Evolutionary conservation across 2,329 filamentous ascomycete genomes (phyloP).

Genomic region (Neurospora sp.): DNA sequence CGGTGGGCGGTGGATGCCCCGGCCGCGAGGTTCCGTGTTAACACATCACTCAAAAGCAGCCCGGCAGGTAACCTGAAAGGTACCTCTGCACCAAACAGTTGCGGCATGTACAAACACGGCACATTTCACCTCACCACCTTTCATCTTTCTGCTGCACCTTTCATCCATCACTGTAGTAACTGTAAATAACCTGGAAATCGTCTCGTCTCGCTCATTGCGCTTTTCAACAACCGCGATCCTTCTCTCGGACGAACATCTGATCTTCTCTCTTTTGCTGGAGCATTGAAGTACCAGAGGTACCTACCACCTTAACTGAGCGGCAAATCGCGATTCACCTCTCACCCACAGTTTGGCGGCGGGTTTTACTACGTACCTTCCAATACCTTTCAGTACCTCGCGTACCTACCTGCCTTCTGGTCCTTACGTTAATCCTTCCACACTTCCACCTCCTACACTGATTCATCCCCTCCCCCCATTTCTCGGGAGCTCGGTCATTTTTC

Average conservation of each 20-base stretch:
- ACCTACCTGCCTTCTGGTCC: slow-evolving; percentile 7
- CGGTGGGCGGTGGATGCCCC: not conserved
- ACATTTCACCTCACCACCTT: not conserved
- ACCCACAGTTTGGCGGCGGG: slow-evolving; percentile 1
- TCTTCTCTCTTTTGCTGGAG: not conserved
- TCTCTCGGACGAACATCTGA: not conserved
- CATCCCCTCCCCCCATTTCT: not conserved
- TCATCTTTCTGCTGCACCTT: not conserved
- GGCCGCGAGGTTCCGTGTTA: not conserved
- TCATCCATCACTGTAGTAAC: not conserved
- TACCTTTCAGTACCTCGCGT: not conserved
- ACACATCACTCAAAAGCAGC: slow-evolving; percentile 17
- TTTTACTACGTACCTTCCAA: slow-evolving; percentile 3
- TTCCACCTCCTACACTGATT: slow-evolving; percentile 8
- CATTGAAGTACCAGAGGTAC: slow-evolving; percentile 3
- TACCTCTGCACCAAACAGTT: slow-evolving; percentile 6
- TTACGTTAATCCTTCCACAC: slow-evolving; percentile 7
- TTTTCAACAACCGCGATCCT: not conserved
- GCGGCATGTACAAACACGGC: not conserved
- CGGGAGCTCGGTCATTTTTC: not conserved
- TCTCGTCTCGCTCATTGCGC: not conserved
- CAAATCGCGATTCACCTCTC: slow-evolving; percentile 4
- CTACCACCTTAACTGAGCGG: slow-evolving; percentile 11
- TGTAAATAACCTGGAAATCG: not conserved
- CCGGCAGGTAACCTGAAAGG: not conserved